Base-by-base conservation (phyloP, 2,329 filamentous ascomycete genomes). In the Chrysoporthe cubensis region DNA sequence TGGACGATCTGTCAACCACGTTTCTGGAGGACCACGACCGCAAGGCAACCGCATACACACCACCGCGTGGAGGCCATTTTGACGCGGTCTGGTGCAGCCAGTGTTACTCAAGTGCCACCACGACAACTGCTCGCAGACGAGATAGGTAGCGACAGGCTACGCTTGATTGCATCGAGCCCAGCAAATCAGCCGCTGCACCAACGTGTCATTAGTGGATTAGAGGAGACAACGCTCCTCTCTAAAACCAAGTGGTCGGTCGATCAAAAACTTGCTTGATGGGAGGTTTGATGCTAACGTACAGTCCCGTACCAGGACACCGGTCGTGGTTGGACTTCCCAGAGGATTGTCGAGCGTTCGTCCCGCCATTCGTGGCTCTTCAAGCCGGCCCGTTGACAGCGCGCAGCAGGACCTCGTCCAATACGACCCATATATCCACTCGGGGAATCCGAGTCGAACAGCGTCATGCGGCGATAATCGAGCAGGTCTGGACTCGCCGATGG, bases 1-100 rank as follows among this genome's bases (percentile, higher is more conserved):
- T 60, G 26, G 57, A 14, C 48, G 32, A 48, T 56, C 61, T 46
- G 65, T 70, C 62, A 65, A 65, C 54, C 66, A 63, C 58, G 62
- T 62, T 65, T 67, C 56, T 40, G 34, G 32, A 21, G 3, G 52
- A 40, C 54, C 43, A 48, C 52, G 32, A 26, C 62, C 26, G 40
- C 42, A 7, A 46, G 26, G 34, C 40, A 48, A 48, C 54, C 50
- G 50, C 37, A n/a, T 64, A 16, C 62, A 43, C 48, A 43, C 34
- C 64, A 50, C 62, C 64, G 42, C 65, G 66, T 62, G 56, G 34
- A 54, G 14, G 5, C 5, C 34, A 14, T 46, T 34, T 62, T 11
- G 46, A 66, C 42, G 34, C 40, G 32, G 37, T 61, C 64, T 54
- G 40, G 57, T 40, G 37, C 6, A 56, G 48, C 62, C 46, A 43